A percentile compares a stretch with the other conserved stretches of the same genome.
These are phyloP conservation scores for Claviceps monticola DNA, from an alignment of 2,329 filamentous ascomycete genomes.

Conservation along the genomic window DNA sequence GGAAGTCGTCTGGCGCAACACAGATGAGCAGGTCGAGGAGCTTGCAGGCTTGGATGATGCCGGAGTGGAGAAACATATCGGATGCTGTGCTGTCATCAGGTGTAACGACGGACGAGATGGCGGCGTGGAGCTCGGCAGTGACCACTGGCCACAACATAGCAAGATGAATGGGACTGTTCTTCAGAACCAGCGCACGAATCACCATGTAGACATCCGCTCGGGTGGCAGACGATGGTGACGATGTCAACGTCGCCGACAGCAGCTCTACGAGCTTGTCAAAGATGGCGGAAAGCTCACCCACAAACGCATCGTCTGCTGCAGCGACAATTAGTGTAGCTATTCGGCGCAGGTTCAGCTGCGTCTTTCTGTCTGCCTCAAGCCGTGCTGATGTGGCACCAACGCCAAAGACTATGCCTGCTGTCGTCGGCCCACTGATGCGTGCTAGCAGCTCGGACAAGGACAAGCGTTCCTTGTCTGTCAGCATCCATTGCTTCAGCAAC, in stretches of 20 bases:
- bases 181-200: slow-evolving; percentile 66
- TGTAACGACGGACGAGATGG: slow-evolving; percentile 60
- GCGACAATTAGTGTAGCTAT: slow-evolving; percentile 70
- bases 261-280: slow-evolving; percentile 80
- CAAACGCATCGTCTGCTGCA: slow-evolving; percentile 64
- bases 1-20: slow-evolving; percentile 85
- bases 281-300: slow-evolving; percentile 57
- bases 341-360: slow-evolving; percentile 77
- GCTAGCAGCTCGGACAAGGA: slow-evolving; percentile 65
- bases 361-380: slow-evolving; percentile 87
- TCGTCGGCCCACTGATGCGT: slow-evolving; percentile 70
- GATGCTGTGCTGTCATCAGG: slow-evolving; percentile 47
- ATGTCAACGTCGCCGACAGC: slow-evolving; percentile 67
- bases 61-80: slow-evolving; percentile 63
- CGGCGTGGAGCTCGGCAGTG: slow-evolving; percentile 71
- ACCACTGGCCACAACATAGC: slow-evolving; percentile 82
- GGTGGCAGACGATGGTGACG: slow-evolving; percentile 82
- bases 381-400: slow-evolving; percentile 88
- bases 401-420: slow-evolving; percentile 95
- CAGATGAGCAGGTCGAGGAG: slow-evolving; percentile 80
- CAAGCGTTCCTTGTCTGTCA: slow-evolving; percentile 79
- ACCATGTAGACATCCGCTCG: slow-evolving; percentile 85
- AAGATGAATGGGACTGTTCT: slow-evolving; percentile 65
- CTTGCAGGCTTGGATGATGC: slow-evolving; percentile 84
- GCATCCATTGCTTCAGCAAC: slow-evolving; percentile 68